Evolutionary conservation across 805 yeast genomes (phyloP), one percentile per base, ranked within the genome.

Genomic region (Candida patagonica): DNA sequence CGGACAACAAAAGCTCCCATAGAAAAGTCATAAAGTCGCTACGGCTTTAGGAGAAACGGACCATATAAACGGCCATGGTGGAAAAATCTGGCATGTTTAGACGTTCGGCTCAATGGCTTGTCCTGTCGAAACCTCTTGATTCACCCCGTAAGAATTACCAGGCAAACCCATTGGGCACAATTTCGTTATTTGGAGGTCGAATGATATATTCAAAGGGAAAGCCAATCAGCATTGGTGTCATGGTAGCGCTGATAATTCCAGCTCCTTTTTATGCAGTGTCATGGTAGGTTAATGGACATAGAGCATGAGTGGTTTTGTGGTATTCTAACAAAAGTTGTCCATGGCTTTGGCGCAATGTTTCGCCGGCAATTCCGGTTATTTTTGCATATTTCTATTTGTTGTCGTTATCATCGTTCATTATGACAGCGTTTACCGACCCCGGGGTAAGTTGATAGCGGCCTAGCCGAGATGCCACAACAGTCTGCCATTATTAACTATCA

Each of bases 151-250:
- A 31, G 17, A 31, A 38, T 22, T 31, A 24, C 37, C 41, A 37
- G 12, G 21, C 21, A 4, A 24, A 34, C 22, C 40, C 25, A 5
- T 25, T 25, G 5, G 37, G 27, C 34, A 15, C 23, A 17, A 30
- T 73, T 2, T 82, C 71, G 55, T 59, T 80, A 3, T 57, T 75
- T 36, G 92, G 92, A 10, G 94, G 94, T 0, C 56, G 86, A 30
- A 51, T 78, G 10, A 61, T 78, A 24, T 60, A 71, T 0, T 53
- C 68, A 7, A 51, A 54, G 24, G 55, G 57, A 20, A 46, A 47
- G 16, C 78, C 75, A 1, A 48, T 66, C 12, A 66, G 66, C 8
- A 22, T 71, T 2, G 26, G 62, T 0, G 65, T 70, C 0, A 57
- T 63, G 3, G 40, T 57, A 0, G 34, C 57, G 3, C 49, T 70